These are phyloP conservation scores for Blastobotrys elegans DNA, from an alignment of 1,139 yeast genomes.

Conservation along the genomic window DNA sequence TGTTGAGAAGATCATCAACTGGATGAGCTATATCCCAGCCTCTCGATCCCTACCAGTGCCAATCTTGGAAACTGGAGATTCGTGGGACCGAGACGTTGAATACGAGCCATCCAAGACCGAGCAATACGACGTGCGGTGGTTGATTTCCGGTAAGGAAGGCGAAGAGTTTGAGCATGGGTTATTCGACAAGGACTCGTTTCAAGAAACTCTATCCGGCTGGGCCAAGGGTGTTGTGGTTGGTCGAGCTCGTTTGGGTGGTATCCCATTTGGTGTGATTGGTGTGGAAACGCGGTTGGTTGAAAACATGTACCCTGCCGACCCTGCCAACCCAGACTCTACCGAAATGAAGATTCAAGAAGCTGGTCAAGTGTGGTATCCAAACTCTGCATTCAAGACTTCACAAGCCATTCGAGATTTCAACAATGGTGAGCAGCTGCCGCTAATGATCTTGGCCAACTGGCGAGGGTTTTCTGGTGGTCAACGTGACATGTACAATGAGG, in stretches of 20 bases:
- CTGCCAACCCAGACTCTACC: conserved; percentile 93
- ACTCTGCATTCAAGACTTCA: conserved; percentile 97
- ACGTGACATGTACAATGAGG: conserved; percentile 98
- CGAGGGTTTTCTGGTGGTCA: conserved; percentile 99
- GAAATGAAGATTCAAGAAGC: conserved; percentile 89
- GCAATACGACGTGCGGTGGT: conserved; percentile 89
- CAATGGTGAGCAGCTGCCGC: conserved; percentile 94
- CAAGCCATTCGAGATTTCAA: conserved; percentile 97
- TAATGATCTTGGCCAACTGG: conserved; percentile 98
- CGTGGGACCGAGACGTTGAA: conserved; percentile 92
- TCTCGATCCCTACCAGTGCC: conserved; percentile 90
- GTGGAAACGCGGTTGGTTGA: conserved; percentile 91
- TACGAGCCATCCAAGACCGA: conserved; percentile 69
- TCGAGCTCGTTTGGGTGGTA: conserved; percentile 97
- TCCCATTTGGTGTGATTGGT: conserved; percentile 95
- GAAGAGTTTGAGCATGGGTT: conserved; percentile 81
- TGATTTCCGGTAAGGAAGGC: conserved; percentile 76
- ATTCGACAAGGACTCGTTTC: conserved; percentile 89
- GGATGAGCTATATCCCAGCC: conserved; percentile 96
- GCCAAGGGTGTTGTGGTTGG: conserved; percentile 98
- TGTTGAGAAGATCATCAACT: conserved; percentile 87
- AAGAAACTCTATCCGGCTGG: conserved; percentile 98
- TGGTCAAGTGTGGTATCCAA: conserved; percentile 99
- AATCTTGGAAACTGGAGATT: conserved; percentile 67
- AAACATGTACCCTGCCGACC: conserved; percentile 91